Conservation (phyloP, 495 filamentous ascomycete genomes). For the Neurospora cerealis region DNA sequence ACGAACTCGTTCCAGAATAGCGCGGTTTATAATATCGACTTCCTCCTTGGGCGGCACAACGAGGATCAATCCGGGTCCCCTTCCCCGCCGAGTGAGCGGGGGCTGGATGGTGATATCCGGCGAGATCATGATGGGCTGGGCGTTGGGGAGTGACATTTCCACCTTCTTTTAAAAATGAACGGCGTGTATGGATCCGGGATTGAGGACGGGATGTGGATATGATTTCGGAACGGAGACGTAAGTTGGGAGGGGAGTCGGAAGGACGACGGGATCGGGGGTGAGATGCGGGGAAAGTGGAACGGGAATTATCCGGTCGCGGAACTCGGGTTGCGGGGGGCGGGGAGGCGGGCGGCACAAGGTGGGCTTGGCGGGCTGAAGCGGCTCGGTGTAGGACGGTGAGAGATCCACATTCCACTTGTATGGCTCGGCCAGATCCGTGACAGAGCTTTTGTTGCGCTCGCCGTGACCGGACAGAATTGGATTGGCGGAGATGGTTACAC, state of each 20-base stretch:
- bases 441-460: too few relatives aligned
- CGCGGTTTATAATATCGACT: too few relatives aligned
- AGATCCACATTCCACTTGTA: neutral
- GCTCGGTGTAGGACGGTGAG: neutral
- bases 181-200: neutral
- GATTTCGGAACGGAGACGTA: neutral
- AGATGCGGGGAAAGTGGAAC: neutral
- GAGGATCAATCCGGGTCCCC: slow-evolving; percentile 46
- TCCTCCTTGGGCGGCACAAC: slow-evolving; percentile 4
- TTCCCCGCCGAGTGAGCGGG: slow-evolving; percentile 46
- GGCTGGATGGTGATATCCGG: slow-evolving; percentile 28
- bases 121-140: neutral
- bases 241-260: neutral
- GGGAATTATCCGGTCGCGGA: neutral
- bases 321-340: neutral
- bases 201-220: neutral
- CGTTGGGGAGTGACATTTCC: neutral
- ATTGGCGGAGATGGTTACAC: neutral
- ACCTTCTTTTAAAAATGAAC: neutral
- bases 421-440: neutral
- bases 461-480: too few relatives aligned
- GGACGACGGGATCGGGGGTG: neutral
- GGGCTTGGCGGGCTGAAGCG: neutral
- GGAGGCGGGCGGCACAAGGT: neutral
- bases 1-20: too few relatives aligned